These are phyloP conservation scores for Aureobasidium musti DNA, from an alignment of 2,329 filamentous ascomycete genomes.

Conservation along the genomic window DNA sequence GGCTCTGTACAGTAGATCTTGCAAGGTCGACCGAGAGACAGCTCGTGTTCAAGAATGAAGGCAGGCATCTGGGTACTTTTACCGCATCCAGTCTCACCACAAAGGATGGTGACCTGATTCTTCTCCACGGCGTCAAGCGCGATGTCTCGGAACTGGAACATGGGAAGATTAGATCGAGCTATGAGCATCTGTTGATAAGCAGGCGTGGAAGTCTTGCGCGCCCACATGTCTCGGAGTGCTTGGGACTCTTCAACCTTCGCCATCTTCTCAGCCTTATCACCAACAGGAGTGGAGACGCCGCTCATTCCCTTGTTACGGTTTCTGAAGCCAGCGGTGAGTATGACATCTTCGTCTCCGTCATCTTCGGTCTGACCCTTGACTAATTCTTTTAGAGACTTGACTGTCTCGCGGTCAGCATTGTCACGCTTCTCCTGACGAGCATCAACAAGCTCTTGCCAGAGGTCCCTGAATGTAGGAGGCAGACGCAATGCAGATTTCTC, in stretches of 20 bases:
- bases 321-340: slow-evolving; percentile 75
- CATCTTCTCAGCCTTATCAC: slow-evolving; percentile 28
- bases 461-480: slow-evolving; percentile 76
- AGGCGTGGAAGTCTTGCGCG: slow-evolving; percentile 51
- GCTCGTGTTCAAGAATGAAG: slow-evolving; percentile 86
- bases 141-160: slow-evolving; percentile 79
- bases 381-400: slow-evolving; percentile 69
- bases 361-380: slow-evolving; percentile 67
- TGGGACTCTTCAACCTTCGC: slow-evolving; percentile 19
- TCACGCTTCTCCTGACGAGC: slow-evolving; percentile 70
- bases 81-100: slow-evolving; percentile 94
- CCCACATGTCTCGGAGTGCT: slow-evolving; percentile 54
- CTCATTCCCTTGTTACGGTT: slow-evolving; percentile 42
- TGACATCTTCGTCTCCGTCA: slow-evolving; percentile 56
- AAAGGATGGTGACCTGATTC: slow-evolving; percentile 87
- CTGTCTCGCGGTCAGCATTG: slow-evolving; percentile 65
- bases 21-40: slow-evolving; percentile 75
- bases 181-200: slow-evolving; percentile 77
- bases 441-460: slow-evolving; percentile 78
- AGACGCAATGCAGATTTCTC: slow-evolving; percentile 81
- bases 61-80: slow-evolving; percentile 98
- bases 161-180: slow-evolving; percentile 78
- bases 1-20: slow-evolving; percentile 97
- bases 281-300: slow-evolving; percentile 39
- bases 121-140: slow-evolving; percentile 75